Evolutionary conservation across 495 filamentous ascomycete genomes (phyloP), one percentile per base, ranked within the genome.

Genomic region (Penicillium pulvis): DNA sequence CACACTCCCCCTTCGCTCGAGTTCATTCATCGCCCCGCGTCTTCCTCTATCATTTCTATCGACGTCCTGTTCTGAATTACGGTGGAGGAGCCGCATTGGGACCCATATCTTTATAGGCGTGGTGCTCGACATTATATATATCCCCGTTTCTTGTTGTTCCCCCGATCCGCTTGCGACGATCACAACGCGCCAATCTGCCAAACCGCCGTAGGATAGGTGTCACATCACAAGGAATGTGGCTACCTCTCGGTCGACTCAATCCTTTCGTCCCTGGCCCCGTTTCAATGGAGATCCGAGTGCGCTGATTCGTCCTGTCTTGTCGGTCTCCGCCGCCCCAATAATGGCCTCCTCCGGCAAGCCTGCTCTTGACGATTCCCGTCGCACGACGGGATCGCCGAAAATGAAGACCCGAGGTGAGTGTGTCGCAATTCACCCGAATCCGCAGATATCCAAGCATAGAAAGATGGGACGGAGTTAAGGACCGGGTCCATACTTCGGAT

Each of bases 351-450:
- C 66, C 48, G 70, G 68, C 62, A 78, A 78, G 60, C 71, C 75
- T 62, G 65, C 68, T 51, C 56, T 77, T 57, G 77, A 79, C 41
- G 75, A 80, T 61, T 66, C 75, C 64, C 77, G 77, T 67, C 77
- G 75, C 51, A 77, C 69, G 56, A 73, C 65, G 52, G 77, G 78
- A 42, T 88, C 85, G 62, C 85, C 85, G 24, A 81, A 85, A 71
- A 82, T 84, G 57, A 86, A 85, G 74, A 78, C 80, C 53, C 81
- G 85, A 74, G 85, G 84, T 87, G 75, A 67, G 83, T 59, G 12
- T 48, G 42, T 55, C 30, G 44, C 47, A 30, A 33, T 20, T 35
- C 17, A 24, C 16, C 24, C 10, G 12, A 19, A 47, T 30, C n/a
- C 16, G 5, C 10, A 9, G 7, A 43, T 41, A n/a, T 6, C 14